These are phyloP conservation scores for Pistacia vera DNA, from an alignment of 345 rosid genomes.

Conservation along the genomic window DNA sequence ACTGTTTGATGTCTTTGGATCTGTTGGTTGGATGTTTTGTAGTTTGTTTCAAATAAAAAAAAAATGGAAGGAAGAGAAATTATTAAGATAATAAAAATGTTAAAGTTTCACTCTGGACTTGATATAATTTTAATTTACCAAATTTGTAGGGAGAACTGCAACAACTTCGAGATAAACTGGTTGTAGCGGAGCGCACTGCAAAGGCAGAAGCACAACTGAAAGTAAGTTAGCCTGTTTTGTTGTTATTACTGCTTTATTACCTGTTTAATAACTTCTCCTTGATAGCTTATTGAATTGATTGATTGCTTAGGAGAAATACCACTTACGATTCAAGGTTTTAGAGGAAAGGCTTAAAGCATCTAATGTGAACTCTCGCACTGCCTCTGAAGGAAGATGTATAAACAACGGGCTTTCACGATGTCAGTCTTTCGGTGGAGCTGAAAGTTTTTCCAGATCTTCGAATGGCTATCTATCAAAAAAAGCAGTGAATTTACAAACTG, in stretches of 20 bases:
- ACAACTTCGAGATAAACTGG: constrained; percentile 92
- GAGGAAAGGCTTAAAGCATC: constrained; percentile 87
- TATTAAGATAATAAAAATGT: not conserved
- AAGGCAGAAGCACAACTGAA: constrained; percentile 96
- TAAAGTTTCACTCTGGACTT: not conserved
- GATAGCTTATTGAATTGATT: constrained; percentile 4
- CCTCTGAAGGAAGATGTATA: constrained; percentile 58
- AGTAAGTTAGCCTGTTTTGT: constrained; percentile 39
- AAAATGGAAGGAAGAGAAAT: not conserved
- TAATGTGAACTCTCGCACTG: constrained; percentile 50
- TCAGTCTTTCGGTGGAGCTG: constrained; percentile 94
- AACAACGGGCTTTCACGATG: constrained; percentile 92
- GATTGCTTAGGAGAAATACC: constrained; percentile 75
- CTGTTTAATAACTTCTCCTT: not conserved
- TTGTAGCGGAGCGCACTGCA: constrained; percentile 80
- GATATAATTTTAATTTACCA: not conserved
- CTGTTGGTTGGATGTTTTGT: not conserved
- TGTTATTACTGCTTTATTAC: not conserved
- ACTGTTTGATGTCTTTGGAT: not conserved
- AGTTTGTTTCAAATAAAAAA: not conserved
- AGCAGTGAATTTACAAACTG: constrained; percentile 21
- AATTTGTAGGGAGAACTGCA: constrained; percentile 88
- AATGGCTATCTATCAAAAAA: constrained; percentile 77
- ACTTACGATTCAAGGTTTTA: constrained; percentile 86
- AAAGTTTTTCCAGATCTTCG: constrained; percentile 60